These are phyloP conservation scores for Capsicum baccatum DNA, from an alignment of 257 asterid genomes.

Conservation along the genomic window DNA sequence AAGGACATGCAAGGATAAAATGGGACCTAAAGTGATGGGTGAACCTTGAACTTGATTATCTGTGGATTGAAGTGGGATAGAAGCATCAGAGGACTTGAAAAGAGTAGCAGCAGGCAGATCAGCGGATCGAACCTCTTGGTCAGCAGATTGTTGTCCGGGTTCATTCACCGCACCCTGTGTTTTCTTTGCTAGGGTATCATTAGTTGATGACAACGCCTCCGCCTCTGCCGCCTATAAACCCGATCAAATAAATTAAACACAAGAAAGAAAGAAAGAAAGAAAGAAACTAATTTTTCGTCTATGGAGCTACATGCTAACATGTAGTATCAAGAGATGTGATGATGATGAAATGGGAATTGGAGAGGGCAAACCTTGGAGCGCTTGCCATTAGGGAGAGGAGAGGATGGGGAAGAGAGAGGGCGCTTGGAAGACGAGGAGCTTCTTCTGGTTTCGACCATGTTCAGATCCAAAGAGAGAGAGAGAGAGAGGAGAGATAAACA, in stretches of 20 bases:
- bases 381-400: slow-evolving; percentile 67
- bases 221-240: slow-evolving; percentile 75
- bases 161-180: slow-evolving; percentile 41
- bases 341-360: background rate
- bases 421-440: slow-evolving; percentile 86
- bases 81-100: slow-evolving; percentile 49
- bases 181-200: slow-evolving; percentile 52
- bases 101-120: slow-evolving; percentile 57
- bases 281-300: background rate
- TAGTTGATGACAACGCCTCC: slow-evolving; percentile 68
- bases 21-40: slow-evolving; percentile 40
- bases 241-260: slow-evolving; percentile 31
- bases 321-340: slow-evolving; percentile 13
- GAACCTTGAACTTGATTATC: slow-evolving; percentile 51
- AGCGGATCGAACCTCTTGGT: slow-evolving; percentile 64
- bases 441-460: slow-evolving; percentile 89
- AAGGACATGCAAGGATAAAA: slow-evolving; percentile 38
- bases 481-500: background rate
- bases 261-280: background rate
- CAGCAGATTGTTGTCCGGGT: slow-evolving; percentile 34
- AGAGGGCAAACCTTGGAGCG: slow-evolving; percentile 78
- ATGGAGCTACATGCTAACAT: slow-evolving; percentile 26
- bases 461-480: slow-evolving; percentile 19
- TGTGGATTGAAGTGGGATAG: slow-evolving; percentile 50
- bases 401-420: slow-evolving; percentile 56